Evolutionary conservation across 345 rosid genomes (phyloP).

Genomic region (Physaria fendleri): DNA sequence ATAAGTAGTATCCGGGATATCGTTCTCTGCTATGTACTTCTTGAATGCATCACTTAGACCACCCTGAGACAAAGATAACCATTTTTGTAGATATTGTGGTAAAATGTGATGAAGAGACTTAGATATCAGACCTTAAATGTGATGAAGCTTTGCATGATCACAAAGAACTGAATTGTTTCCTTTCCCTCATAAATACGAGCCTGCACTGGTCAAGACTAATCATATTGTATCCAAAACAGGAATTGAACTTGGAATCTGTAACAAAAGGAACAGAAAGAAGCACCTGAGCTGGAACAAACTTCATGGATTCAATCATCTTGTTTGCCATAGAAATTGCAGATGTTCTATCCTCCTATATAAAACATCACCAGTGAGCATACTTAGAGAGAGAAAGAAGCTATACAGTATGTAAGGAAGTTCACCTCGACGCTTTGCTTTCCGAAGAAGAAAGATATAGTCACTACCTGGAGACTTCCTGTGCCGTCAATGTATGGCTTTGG

Average conservation of each 20-base stretch:
- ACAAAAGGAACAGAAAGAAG: slow-evolving; percentile 19
- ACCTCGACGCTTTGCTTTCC: slow-evolving; percentile 97
- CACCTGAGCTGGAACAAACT: slow-evolving; percentile 75
- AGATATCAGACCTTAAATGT: slow-evolving; percentile 59
- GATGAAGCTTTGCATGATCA: slow-evolving; percentile 85
- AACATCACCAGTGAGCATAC: slow-evolving; percentile 16
- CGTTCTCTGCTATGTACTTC: slow-evolving; percentile 63
- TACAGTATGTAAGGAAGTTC: neutral
- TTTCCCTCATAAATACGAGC: slow-evolving; percentile 81
- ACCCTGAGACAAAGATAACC: slow-evolving; percentile 49
- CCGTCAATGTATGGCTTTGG: slow-evolving; percentile 82
- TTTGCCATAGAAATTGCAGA: slow-evolving; percentile 64
- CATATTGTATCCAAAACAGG: neutral
- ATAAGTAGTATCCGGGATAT: slow-evolving; percentile 71
- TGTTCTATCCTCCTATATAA: slow-evolving; percentile 68
- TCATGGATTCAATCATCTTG: slow-evolving; percentile 85
- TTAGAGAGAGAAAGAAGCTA: neutral
- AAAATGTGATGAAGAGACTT: neutral
- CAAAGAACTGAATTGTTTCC: slow-evolving; percentile 85
- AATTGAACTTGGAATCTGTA: neutral
- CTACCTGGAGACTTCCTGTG: slow-evolving; percentile 91
- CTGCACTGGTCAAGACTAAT: slow-evolving; percentile 36
- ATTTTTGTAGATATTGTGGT: neutral
- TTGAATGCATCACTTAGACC: slow-evolving; percentile 86
- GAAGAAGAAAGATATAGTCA: slow-evolving; percentile 31